Evolutionary conservation across 805 yeast species (phyloP), one percentile per base, ranked within the genome.

Genomic region (Candida morakotiae): DNA sequence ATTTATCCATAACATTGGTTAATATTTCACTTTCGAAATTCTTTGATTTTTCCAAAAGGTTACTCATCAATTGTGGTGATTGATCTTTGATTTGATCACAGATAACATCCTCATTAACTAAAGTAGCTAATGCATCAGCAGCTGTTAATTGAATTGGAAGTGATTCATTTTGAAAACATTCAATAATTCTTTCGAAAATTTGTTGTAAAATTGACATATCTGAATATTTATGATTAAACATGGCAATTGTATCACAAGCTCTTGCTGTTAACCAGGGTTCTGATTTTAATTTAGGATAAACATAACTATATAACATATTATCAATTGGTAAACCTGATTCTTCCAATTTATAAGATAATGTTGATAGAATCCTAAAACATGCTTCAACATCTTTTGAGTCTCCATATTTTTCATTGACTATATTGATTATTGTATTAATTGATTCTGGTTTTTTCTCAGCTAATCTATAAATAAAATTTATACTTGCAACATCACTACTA

Each of bases 91-190:
- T 56, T 34, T 60, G 66, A 8, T 58, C 64, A 8, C 72, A 71
- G 37, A 62, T 62, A n/a, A 52, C 50, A 31, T 65, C 73, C 43
- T 88, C 58, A 11, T 65, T 62, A 3, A 68, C 66, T 38, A 72
- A 62, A 8, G 72, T 61, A 15, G 75, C 55, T 49, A 75, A 62
- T 1, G 79, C 77, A 53, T 73, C 79, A 9, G 74, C 72, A 9
- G 77, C 71, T 17, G 75, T 73, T 35, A 75, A 56, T 49, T 70
- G 70, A 30, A 76, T 51, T 2, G 80, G 77, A 36, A 74, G 61
- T 18, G 75, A 75, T 19, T 64, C 60, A 17, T 50, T 53, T 43
- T 58, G 67, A 52, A 67, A 67, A 44, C 73, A 67, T 21, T 40
- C 42, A 27, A 61, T 62, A n/a, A 68, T 55, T 4, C 64, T 71